Evolutionary conservation across 768 basidiomycete genomes (phyloP), one percentile per base, ranked within the genome.

Genomic region (Tricholomella constricta): DNA sequence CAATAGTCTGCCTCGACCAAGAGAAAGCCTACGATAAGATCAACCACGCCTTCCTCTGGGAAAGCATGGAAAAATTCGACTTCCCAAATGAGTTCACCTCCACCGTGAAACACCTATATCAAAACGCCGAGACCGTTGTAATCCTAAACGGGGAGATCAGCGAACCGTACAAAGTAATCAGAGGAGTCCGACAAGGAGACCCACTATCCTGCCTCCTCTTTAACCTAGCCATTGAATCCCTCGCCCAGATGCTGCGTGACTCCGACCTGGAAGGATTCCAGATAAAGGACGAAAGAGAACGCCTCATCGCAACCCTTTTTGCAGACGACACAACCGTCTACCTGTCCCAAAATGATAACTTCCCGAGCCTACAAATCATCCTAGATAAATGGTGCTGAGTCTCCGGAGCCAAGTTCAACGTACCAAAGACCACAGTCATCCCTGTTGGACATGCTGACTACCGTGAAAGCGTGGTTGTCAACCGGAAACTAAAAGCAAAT

Each of bases 241-340:
- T 45, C 6, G 43, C 72, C 0, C 17, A 44, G 12, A 56, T 60
- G 42, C 57, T 78, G 0, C 26, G 73, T 31, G 54, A 60, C 2
- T 72, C 73, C 1, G 34, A 51, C 3, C 50, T 74, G 19, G 40
- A 59, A 48, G 71, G 72, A 0, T 61, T 68, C 10, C 11, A 55
- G 45, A 64, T 66, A 23, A 45, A 53, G 4, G 65, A 56, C 6
- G n/a, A 34, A 4, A 23, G 6, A 4, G 1, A 59, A 69, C 26
- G 55, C 29, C 29, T 29, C 11, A 29, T 29, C 11, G 29, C 60
- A 6, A 64, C 63, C 0, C 67, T 78, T 0, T 78, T 78, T 52
- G 76, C 77, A 0, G 76, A 79, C 48, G 73, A 78, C 51, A 77
- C 75, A 9, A 72, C 69, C 2, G 66, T 69, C 0, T 75, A 65